Base-by-base conservation (phyloP, 2,329 filamentous ascomycete species). In the Sclerotinia trifoliorum region DNA sequence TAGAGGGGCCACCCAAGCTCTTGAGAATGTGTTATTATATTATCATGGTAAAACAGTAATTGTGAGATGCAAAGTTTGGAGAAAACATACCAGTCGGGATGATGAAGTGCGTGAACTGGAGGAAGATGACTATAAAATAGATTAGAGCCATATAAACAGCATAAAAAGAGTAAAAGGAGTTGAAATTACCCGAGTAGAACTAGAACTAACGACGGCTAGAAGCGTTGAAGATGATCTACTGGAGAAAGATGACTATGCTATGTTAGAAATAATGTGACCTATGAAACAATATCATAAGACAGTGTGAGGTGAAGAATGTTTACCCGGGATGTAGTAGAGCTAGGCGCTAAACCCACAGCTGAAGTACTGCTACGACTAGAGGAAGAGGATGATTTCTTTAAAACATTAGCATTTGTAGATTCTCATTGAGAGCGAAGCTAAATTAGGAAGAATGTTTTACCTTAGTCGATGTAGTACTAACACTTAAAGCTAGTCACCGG, bases 291-390 rank as follows among this genome's bases (percentile, higher is more conserved):
- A 29, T 52, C 4, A 26, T 17, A 17, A 15, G 7, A 2, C 26
- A 26, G 5, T 24, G 13, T 26, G 24, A 52, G 17, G 2, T 24
- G 26, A 46, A 44, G 4, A 11, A 46, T 60, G 5, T 10, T 21
- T 60, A 46, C 39, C 39, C 8, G 39, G 29, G 56, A 60, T 21
- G 56, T 46, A 21, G 56, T 60, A 60, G 56, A 58, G 17, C 56
- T 46, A 42, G 35, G 35, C 55, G 1, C 55, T 44, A 58, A 5
- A 21, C 13, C 35, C 13, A 44, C 35, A 21, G 39, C 35, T 13
- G 55, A 44, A 21, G 29, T 21, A 6, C 3, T 44, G 17, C 56
- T 58, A 35, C 32, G 32, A 7, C 32, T 35, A 26, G 55, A 58
- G 13, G 35, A 57, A 17, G 32, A 42, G 15, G 21, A 57, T 8